A percentile compares a stretch with the other conserved stretches of the same genome.
Conservation (phyloP, 1,284 basidiomycete genomes). For the Puccinia polysora region DNA sequence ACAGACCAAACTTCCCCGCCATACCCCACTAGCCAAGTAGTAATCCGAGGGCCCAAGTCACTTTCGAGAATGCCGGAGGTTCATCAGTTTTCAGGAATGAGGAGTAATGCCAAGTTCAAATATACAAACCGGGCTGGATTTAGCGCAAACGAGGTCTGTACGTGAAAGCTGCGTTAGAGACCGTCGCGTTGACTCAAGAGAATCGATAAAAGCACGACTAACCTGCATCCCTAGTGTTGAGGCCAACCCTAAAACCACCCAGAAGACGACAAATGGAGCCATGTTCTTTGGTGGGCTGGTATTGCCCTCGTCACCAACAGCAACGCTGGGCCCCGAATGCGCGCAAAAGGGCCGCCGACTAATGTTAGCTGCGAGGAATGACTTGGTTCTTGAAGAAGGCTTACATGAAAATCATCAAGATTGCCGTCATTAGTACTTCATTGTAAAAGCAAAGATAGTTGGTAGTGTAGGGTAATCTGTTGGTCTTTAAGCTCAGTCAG, state of each 20-base stretch:
- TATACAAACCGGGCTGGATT: constrained; percentile 27
- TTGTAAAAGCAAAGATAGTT: constrained; percentile 43
- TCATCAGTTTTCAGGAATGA: neutral
- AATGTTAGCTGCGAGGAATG: neutral
- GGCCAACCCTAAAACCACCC: constrained; percentile 31
- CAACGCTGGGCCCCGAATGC: constrained; percentile 1
- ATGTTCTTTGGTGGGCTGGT: constrained; percentile 24
- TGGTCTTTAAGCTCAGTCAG: neutral
- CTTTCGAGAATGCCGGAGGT: neutral
- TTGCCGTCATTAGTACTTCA: constrained; percentile 40
- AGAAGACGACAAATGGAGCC: constrained; percentile 23
- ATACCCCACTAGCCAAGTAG: constrained; percentile 29
- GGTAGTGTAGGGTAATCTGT: constrained; percentile 37
- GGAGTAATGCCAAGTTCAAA: neutral
- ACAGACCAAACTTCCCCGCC: constrained; percentile 16
- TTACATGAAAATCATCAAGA: constrained; percentile 41
- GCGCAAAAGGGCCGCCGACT: neutral
- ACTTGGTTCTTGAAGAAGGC: neutral
- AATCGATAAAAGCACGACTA: neutral
- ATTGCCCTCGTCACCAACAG: constrained; percentile 22
- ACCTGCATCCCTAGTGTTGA: constrained; percentile 41
- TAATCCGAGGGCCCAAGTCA: constrained; percentile 25
- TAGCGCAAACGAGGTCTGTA: constrained; percentile 35
- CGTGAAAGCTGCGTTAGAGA: neutral
- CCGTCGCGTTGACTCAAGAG: neutral